Percentiles rank a stretch among this genome's conserved stretches.
Conservation (phyloP, 2,329 filamentous ascomycete species). For the Penicillium sp. region DNA sequence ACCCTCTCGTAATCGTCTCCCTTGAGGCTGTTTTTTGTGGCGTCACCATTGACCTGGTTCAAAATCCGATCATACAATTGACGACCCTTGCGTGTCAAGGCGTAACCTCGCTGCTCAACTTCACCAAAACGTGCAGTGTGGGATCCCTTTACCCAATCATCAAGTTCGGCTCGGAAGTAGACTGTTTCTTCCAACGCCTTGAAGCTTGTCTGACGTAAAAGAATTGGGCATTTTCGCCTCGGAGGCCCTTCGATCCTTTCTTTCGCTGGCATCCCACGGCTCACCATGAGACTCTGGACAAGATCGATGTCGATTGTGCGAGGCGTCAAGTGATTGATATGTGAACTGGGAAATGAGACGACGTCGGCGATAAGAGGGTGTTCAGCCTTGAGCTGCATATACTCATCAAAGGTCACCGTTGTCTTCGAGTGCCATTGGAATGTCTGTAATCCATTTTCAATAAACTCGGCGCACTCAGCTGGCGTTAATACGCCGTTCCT, state of each 20-base stretch:
- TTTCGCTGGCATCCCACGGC: constrained; percentile 48
- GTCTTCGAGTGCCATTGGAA: constrained; percentile 53
- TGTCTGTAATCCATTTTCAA: constrained; percentile 48
- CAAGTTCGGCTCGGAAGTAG: constrained; percentile 36
- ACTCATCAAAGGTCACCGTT: constrained; percentile 45
- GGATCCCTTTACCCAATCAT: constrained; percentile 33
- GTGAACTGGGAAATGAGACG: constrained; percentile 45
- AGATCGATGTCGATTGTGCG: constrained; percentile 52
- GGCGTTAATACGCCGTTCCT: constrained; percentile 28
- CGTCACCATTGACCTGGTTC: constrained; percentile 20
- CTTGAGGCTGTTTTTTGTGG: constrained; percentile 3
- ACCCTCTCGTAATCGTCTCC: constrained; percentile 19
- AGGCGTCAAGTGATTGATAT: constrained; percentile 59
- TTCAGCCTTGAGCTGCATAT: constrained; percentile 44
- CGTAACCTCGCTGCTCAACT: constrained; percentile 56
- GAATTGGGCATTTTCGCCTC: constrained; percentile 45
- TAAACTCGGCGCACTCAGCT: constrained; percentile 40
- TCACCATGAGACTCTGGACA: constrained; percentile 48
- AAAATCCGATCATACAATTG: constrained; percentile 51
- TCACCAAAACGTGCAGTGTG: constrained; percentile 57
- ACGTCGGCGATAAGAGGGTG: constrained; percentile 55
- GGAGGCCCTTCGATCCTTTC: constrained; percentile 57
- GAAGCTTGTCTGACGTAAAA: constrained; percentile 58
- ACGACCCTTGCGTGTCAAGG: constrained; percentile 50
- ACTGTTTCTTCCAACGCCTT: constrained; percentile 53